Evolutionary conservation across 305 asterid species (phyloP).

Genomic region (Fraxinus latifolia): DNA sequence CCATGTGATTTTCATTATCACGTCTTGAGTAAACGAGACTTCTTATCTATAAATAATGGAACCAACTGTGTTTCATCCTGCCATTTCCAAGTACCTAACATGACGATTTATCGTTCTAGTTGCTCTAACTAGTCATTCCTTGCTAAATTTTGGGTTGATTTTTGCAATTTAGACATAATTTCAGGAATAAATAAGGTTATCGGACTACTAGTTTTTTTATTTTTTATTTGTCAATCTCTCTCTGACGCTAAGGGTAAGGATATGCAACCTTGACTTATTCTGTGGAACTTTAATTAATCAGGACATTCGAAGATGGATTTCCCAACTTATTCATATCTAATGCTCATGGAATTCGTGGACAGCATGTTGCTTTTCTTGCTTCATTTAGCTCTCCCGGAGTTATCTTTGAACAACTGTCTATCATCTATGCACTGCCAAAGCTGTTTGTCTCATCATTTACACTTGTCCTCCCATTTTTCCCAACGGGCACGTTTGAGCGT

Average conservation of each 20-base stretch:
- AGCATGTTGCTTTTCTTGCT: conserved; percentile 93
- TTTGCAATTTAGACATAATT: not conserved
- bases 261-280: conserved; percentile 7
- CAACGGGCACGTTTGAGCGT: conserved; percentile 96
- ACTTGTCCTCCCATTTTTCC: conserved; percentile 93
- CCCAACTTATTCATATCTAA: conserved; percentile 91
- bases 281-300: conserved; percentile 30
- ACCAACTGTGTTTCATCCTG: not conserved
- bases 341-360: conserved; percentile 96
- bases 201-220: not conserved
- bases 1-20: not conserved
- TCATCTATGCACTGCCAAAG: conserved; percentile 84
- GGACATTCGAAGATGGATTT: conserved; percentile 96
- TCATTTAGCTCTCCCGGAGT: conserved; percentile 96
- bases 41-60: not conserved
- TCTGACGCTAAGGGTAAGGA: not conserved
- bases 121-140: not conserved
- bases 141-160: not conserved
- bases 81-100: not conserved
- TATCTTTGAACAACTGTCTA: conserved; percentile 86
- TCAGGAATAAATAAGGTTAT: not conserved
- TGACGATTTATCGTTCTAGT: not conserved
- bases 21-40: not conserved
- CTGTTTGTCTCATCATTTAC: conserved; percentile 92
- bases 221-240: not conserved